Evolutionary conservation across 495 filamentous ascomycete genomes (phyloP), one percentile per base, ranked within the genome.

Genomic region (Aspergillus affinis): DNA sequence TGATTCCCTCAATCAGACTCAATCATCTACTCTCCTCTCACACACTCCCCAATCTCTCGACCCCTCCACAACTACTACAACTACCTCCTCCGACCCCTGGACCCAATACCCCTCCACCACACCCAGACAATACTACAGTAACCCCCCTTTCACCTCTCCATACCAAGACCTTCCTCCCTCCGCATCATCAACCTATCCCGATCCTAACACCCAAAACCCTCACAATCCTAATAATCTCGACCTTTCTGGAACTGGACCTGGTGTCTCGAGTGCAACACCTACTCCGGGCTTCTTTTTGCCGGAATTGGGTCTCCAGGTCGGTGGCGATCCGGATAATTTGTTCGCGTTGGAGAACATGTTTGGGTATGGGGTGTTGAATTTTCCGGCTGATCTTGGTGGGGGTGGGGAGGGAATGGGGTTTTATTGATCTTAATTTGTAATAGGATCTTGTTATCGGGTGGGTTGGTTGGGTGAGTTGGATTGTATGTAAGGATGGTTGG

Each of bases 271-370:
- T 3, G 6, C 30, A 12, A 7, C 55, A 3, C 64, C 64, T 44
- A 57, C 51, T 50, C 49, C 65, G 61, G 65, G 69, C 56, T 23
- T 64, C 23, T 67, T 75, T 45, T 56, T 64, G 1, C 67, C 71
- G 0, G 73, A 75, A 6, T 18, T 76, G 7, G 72, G 69, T 0
- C 61, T 70, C 23, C 68, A 70, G 48, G 57, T 71, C 0, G 61
- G 51, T 0, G 69, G 73, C 32, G 65, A 70, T 20, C 59, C 73
- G 23, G 65, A 73, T 50, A 66, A 71, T 36, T 52, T 78, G 32
- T 68, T 71, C 19, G 63, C 65, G n/a, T 44, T 80, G 56, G 73
- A 66, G 3, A 74, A 57, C 54, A 71, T 78, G 65, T 54, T 78
- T 51, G 76, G 75, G 8, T 74, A 76, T 49, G 71, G 71, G 12